phyloP scores from a whole-genome alignment of 371 early-diverging fungal genomes.

The Mortierella sp. region DNA sequence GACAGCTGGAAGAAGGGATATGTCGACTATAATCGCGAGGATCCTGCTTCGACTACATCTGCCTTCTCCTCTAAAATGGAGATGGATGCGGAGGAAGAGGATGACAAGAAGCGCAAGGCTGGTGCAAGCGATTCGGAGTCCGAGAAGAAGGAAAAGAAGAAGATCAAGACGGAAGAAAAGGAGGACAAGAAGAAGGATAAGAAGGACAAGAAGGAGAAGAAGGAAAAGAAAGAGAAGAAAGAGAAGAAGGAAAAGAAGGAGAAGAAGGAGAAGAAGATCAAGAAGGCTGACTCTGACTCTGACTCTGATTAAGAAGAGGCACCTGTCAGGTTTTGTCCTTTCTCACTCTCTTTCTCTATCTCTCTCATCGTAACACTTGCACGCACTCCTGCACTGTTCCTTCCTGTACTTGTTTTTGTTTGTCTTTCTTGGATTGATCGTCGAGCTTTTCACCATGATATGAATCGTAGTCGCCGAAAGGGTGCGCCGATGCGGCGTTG shows the following conservation, averaged over 20 bases:
- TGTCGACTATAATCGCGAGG: slow-evolving; percentile 69
- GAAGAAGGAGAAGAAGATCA: slow-evolving; percentile 39
- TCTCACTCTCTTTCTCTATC: neutral
- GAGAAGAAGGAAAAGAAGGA: slow-evolving; percentile 41
- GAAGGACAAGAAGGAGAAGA: slow-evolving; percentile 57
- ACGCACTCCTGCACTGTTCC: too few relatives aligned
- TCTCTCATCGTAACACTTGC: too few relatives aligned
- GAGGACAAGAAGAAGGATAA: slow-evolving; percentile 59
- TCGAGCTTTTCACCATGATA: too few relatives aligned
- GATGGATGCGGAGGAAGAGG: slow-evolving; percentile 32
- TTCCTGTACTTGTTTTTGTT: too few relatives aligned
- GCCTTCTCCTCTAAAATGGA: slow-evolving; percentile 22
- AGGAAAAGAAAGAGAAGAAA: slow-evolving; percentile 66
- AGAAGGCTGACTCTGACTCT: slow-evolving; percentile 52
- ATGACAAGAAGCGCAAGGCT: slow-evolving; percentile 55
- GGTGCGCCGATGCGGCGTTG: too few relatives aligned
- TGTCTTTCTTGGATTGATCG: too few relatives aligned
- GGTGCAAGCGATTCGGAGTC: slow-evolving; percentile 57
- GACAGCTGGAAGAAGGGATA: slow-evolving; percentile 74
- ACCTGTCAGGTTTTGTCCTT: neutral
- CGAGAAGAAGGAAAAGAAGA: slow-evolving; percentile 54
- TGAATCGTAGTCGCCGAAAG: too few relatives aligned
- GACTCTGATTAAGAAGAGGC: slow-evolving; percentile 24
- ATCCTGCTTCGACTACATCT: slow-evolving; percentile 47
- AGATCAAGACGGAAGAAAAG: slow-evolving; percentile 62